Evolutionary conservation across 768 basidiomycete genomes (phyloP), one percentile per base, ranked within the genome.

Genomic region (Boletus rufocinnamomeus): DNA sequence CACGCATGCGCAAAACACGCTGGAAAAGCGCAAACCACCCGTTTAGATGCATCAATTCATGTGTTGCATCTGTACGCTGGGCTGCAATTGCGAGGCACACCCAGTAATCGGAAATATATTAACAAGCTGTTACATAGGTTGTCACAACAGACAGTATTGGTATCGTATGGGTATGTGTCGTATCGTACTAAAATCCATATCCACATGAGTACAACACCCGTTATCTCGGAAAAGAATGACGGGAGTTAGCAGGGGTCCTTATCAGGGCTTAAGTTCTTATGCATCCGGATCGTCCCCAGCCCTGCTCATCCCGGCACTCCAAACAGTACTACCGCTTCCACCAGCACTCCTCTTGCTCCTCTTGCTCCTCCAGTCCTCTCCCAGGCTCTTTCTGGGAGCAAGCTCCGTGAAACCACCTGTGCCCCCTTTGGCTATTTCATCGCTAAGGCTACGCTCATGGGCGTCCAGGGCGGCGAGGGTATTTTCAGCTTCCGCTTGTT

Each of bases 281-380:
- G 69, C 70, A 16, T 78, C 79, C 38, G 66, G 67, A 56, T 77
- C 73, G 44, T 85, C 83, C 45, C 77, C 85, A 28, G 81, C 76
- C 50, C 78, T 86, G 63, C 85, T 84, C 86, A 90, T 86, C 34
- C 91, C 91, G 51, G 91, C 91, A 69, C 91, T 93, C 87, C 88
- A 93, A 30, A 93, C 88, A 1, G 91, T 93, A 72, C 89, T 89
- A 38, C 84, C 83, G 61, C 87, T 88, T 9, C 86, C 88, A 40
- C 84, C 83, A 25, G 71, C 80, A 60, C 86, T 87, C 35, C 63
- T 65, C 56, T 62, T 77, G 48, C 76, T 75, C 59, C 81, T 78
- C 49, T 81, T 75, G 54, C 84, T 84, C 60, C 85, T 80, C 68
- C 88, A 80, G 57, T 86, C 82, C 32, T 81, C 77, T 11, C 79